Evolutionary conservation across 2,329 filamentous ascomycete species (phyloP).

Genomic region (Penicillium sclerotiorum): DNA sequence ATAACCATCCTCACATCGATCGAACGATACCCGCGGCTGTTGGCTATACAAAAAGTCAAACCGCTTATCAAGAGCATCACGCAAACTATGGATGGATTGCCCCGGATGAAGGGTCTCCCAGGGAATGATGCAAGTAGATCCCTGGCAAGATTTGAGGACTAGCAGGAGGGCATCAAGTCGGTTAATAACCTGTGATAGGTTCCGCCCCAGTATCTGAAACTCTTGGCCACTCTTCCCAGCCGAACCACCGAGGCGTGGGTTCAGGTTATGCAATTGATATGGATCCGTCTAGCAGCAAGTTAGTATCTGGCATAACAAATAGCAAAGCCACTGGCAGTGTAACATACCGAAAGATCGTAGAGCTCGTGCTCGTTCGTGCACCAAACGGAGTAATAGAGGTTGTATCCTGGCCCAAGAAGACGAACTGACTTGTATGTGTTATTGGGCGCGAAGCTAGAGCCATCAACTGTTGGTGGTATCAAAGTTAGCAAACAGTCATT

Average conservation of each 20-base stretch:
- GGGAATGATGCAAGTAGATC: constrained; percentile 37
- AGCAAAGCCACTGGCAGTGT: too few relatives aligned
- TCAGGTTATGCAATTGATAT: constrained; percentile 41
- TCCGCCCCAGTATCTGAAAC: constrained; percentile 23
- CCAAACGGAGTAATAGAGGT: constrained; percentile 47
- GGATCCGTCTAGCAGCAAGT: constrained; percentile 33
- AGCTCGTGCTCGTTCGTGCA: constrained; percentile 46
- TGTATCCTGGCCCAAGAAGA: constrained; percentile 38
- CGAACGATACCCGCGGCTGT: constrained; percentile 38
- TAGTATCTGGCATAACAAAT: too few relatives aligned
- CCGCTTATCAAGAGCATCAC: constrained; percentile 32
- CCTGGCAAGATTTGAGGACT: constrained; percentile 45
- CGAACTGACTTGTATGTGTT: constrained; percentile 47
- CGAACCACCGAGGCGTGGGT: too few relatives aligned
- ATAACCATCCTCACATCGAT: constrained; percentile 40
- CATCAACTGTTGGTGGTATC: constrained; percentile 19
- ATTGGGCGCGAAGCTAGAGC: constrained; percentile 27
- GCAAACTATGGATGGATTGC: constrained; percentile 32
- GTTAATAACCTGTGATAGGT: constrained; percentile 21
- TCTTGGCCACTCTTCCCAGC: too few relatives aligned
- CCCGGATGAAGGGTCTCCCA: constrained; percentile 41
- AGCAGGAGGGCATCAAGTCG: constrained; percentile 42
- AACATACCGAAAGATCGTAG: constrained; percentile 39
- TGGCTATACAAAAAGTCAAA: constrained; percentile 38
- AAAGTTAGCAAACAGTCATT: too few relatives aligned